Percentiles rank a stretch among this genome's conserved stretches.
phyloP scores from a whole-genome alignment of 1,139 yeast species.

The Pichia sp. region DNA sequence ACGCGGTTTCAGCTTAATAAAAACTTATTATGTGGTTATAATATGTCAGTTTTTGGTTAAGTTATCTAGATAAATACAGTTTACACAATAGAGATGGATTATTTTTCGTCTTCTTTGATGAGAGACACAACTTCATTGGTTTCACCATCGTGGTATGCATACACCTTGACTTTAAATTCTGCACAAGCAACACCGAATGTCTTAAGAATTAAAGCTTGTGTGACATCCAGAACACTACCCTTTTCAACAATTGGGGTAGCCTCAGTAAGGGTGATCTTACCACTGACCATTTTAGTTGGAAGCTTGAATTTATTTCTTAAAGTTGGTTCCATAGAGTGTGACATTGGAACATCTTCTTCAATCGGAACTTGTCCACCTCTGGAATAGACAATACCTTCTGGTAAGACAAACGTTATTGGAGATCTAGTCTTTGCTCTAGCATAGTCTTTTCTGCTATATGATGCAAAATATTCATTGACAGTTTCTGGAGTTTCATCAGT shows the following conservation, averaged over 20 bases:
- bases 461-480: conserved; percentile 75
- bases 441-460: conserved; percentile 74
- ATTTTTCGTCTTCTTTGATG: conserved; percentile 1
- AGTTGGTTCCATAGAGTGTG: conserved; percentile 91
- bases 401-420: conserved; percentile 77
- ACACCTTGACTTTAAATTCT: conserved; percentile 73
- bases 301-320: conserved; percentile 81
- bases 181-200: conserved; percentile 94
- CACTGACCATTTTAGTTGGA: conserved; percentile 85
- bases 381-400: conserved; percentile 86
- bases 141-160: conserved; percentile 71
- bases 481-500: conserved; percentile 82
- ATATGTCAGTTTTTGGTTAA: not conserved
- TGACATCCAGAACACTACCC: conserved; percentile 79
- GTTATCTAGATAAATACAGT: not conserved
- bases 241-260: conserved; percentile 75
- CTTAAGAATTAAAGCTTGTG: conserved; percentile 86
- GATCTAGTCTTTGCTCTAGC: conserved; percentile 84
- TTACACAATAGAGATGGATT: not conserved
- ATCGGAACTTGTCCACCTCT: conserved; percentile 88
- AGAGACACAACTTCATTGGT: conserved; percentile 21
- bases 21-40: no score
- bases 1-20: not conserved
- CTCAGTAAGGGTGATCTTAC: conserved; percentile 71
- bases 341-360: conserved; percentile 95